These are phyloP conservation scores for Euphrasia arctica DNA, from an alignment of 305 asterid species.

Conservation along the genomic window DNA sequence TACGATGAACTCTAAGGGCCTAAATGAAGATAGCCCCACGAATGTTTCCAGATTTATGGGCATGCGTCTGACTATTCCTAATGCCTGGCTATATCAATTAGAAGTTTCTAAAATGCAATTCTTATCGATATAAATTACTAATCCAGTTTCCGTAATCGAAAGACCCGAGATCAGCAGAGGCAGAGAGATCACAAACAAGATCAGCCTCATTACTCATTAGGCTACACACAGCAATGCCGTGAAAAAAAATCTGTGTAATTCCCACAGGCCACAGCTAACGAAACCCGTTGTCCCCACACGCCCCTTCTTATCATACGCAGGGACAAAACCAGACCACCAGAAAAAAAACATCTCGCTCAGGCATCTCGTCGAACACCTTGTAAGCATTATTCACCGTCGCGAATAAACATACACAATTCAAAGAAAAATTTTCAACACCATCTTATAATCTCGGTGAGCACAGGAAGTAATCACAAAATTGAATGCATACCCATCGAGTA, in stretches of 20 bases:
- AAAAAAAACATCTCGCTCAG: too few species aligned
- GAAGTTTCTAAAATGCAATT: constrained; percentile 36
- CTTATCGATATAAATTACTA: constrained; percentile 39
- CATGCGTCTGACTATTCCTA: constrained; percentile 57
- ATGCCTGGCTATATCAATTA: constrained; percentile 73
- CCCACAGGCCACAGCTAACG: too few species aligned
- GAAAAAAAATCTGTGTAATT: too few species aligned
- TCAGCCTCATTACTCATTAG: not conserved
- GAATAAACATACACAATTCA: too few species aligned
- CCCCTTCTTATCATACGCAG: too few species aligned
- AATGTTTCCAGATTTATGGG: constrained; percentile 53
- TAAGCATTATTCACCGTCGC: too few species aligned
- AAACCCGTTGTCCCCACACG: too few species aligned
- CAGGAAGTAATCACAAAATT: not conserved
- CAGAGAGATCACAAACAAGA: constrained; percentile 71
- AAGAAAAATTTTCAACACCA: too few species aligned
- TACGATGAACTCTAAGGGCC: constrained; percentile 60
- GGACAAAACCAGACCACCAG: too few species aligned
- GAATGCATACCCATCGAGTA: constrained; percentile 60
- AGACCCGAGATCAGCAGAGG: constrained; percentile 83
- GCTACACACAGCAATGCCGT: too few species aligned
- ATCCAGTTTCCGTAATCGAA: constrained; percentile 64
- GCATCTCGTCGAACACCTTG: too few species aligned
- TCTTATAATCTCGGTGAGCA: too few species aligned
- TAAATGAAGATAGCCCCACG: constrained; percentile 74